Conservation (phyloP, 78 protist species). For the Blattamonas nauphoetae region DNA sequence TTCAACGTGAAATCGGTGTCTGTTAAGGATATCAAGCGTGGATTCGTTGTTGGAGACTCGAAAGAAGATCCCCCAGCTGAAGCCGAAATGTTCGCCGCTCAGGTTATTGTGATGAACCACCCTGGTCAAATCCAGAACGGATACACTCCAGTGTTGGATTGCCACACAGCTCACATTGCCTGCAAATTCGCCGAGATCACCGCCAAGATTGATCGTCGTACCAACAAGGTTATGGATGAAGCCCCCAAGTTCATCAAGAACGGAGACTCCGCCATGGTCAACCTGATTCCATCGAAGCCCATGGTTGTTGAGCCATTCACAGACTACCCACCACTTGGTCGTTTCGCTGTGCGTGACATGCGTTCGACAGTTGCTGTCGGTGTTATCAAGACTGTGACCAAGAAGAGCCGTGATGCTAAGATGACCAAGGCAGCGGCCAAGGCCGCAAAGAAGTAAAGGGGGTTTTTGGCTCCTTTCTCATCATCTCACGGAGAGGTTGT, state of each 20-base stretch:
- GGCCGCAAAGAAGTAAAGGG: background rate
- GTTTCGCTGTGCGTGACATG: constrained; percentile 97
- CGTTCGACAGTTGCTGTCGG: constrained; percentile 94
- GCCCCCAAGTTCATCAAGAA: constrained; percentile 63
- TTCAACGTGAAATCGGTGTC: constrained; percentile 86
- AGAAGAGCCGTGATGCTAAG: constrained; percentile 23
- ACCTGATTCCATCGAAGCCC: constrained; percentile 77
- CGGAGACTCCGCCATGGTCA: constrained; percentile 84
- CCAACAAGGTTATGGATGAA: constrained; percentile 64
- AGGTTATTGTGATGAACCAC: constrained; percentile 88
- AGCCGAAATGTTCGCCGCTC: constrained; percentile 75
- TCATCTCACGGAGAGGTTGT: no score
- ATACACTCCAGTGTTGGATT: constrained; percentile 87
- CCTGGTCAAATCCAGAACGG: constrained; percentile 84
- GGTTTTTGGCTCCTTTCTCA: no score
- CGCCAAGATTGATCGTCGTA: constrained; percentile 75
- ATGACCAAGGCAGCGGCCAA: background rate
- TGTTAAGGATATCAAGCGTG: constrained; percentile 84
- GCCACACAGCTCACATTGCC: constrained; percentile 96
- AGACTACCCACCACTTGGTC: constrained; percentile 88
- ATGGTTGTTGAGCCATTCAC: constrained; percentile 89
- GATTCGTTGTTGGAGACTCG: constrained; percentile 76
- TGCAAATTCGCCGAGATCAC: constrained; percentile 74
- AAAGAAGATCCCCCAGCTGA: constrained; percentile 72
- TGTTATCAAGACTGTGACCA: constrained; percentile 68